A percentile compares a stretch with the other conserved stretches of the same genome.
These are phyloP conservation scores for Skeletonema potamos DNA, from an alignment of 108 stramenopile genomes.

Conservation along the genomic window DNA sequence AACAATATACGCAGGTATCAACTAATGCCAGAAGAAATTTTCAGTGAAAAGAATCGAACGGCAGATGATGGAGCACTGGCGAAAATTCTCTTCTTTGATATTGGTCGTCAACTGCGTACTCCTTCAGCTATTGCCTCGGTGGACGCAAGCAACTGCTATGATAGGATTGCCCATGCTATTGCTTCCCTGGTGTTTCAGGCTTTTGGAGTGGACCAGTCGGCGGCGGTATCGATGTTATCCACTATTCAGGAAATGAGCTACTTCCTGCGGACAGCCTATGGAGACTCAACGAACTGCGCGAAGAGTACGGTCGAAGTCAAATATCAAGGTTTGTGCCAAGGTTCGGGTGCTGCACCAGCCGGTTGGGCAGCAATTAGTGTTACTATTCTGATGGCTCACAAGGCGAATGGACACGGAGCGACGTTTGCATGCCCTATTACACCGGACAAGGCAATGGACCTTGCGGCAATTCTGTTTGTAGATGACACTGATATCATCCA, in stretches of 20 bases:
- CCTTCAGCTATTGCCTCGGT: constrained; percentile 2
- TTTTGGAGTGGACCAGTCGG: not conserved
- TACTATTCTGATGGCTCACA: not conserved
- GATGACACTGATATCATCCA: constrained; percentile 16
- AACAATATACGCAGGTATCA: not conserved
- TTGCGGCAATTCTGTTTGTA: constrained; percentile 10
- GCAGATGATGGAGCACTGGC: constrained; percentile 10
- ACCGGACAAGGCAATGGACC: not conserved
- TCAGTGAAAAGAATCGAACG: constrained; percentile 8
- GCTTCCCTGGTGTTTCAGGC: constrained; percentile 19
- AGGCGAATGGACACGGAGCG: not conserved
- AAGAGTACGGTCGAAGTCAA: too few species aligned
- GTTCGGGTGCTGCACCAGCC: constrained; percentile 12
- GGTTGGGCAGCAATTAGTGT: constrained; percentile 19
- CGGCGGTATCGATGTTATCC: not conserved
- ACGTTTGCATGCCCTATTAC: constrained; percentile 5
- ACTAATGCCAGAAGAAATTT: constrained; percentile 25
- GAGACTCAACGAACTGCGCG: too few species aligned
- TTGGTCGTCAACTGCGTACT: too few species aligned
- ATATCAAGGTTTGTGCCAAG: too few species aligned
- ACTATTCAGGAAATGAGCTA: constrained; percentile 15
- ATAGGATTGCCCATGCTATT: constrained; percentile 9
- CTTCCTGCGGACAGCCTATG: constrained; percentile 14
- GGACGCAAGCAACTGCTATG: constrained; percentile 6
- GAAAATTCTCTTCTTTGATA: not conserved